phyloP scores from a whole-genome alignment of 345 rosid species.

The Camelina sativa region DNA sequence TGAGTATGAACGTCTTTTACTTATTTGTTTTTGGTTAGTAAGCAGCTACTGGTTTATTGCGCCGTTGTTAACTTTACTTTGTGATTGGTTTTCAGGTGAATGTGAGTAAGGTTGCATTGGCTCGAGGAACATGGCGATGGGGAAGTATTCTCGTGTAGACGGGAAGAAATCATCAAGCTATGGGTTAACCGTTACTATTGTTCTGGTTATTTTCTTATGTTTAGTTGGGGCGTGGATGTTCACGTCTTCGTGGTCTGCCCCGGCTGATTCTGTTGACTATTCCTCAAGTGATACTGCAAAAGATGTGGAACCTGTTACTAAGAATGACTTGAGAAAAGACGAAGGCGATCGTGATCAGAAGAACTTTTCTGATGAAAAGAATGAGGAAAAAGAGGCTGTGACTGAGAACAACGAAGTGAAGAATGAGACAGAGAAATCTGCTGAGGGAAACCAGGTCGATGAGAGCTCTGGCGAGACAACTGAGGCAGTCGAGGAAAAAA shows the following conservation, averaged over 20 bases:
- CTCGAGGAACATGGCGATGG: constrained; percentile 57
- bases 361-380: constrained; percentile 37
- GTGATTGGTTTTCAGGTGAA: constrained; percentile 35
- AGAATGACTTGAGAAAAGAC: constrained; percentile 37
- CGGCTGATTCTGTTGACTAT: constrained; percentile 46
- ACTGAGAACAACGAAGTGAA: constrained; percentile 40
- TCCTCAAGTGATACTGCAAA: constrained; percentile 49
- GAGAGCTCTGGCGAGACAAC: constrained; percentile 44
- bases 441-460: constrained; percentile 37
- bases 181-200: constrained; percentile 64
- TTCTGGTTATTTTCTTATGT: constrained; percentile 58
- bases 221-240: constrained; percentile 87
- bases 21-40: background rate
- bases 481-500: constrained; percentile 47
- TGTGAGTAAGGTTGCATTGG: constrained; percentile 25
- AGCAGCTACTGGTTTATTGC: too few species aligned
- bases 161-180: constrained; percentile 65
- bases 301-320: constrained; percentile 45
- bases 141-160: constrained; percentile 68
- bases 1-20: background rate
- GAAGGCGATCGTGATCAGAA: constrained; percentile 31
- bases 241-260: constrained; percentile 64
- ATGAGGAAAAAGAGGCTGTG: constrained; percentile 34
- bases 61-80: background rate
- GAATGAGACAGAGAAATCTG: constrained; percentile 38